Evolutionary conservation across 2,329 filamentous ascomycete genomes (phyloP), one percentile per base, ranked within the genome.

Genomic region (Myriosclerotinia scirpicola): DNA sequence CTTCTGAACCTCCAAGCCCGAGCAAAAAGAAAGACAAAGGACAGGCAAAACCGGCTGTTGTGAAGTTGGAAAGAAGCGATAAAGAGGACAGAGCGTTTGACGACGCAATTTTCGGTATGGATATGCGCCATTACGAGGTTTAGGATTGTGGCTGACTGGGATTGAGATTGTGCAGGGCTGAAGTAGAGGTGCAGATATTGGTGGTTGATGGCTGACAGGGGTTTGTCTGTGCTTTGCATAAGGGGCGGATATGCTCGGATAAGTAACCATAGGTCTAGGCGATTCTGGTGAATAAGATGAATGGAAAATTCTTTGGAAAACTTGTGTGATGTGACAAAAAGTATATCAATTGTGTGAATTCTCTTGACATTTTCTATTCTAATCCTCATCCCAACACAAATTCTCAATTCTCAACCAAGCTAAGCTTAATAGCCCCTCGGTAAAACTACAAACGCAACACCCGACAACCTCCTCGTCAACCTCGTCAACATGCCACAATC

Each of bases 101-200:
- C 14, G 58, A 52, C 38, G 58, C 58, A 7, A 26, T 61, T 0
- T 52, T 61, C 22, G 30, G 12, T 52, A 34, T 12, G 2, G 46
- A 50, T 50, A 20, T 17, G 44, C 20, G n/a, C 14, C 20, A 50
- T 22, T 36, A 38, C 34, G 44, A 40, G 58, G 44, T 34, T 14
- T 61, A 44, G 50, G 30, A 26, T 50, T 26, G 34, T 61, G 58
- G 58, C 30, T 12, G 50, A 11, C 44, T 26, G 44, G 58, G 58
- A 20, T 61, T 46, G 26, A 20, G 40, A 58, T 46, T 50, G 30
- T 60, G 44, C 58, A 60, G 58, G 58, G 56, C 56, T 38, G 56
- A 38, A 26, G 42, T 17, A n/a, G 22, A 46, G 30, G 58, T 50
- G 30, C 58, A 60, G 44, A 60, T 26, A 34, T 38, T 50, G n/a